Percentiles rank a stretch among this genome's conserved stretches.
Evolutionary conservation across 2,329 filamentous ascomycete species (phyloP).

Genomic region (Achaetomium macrosporum): DNA sequence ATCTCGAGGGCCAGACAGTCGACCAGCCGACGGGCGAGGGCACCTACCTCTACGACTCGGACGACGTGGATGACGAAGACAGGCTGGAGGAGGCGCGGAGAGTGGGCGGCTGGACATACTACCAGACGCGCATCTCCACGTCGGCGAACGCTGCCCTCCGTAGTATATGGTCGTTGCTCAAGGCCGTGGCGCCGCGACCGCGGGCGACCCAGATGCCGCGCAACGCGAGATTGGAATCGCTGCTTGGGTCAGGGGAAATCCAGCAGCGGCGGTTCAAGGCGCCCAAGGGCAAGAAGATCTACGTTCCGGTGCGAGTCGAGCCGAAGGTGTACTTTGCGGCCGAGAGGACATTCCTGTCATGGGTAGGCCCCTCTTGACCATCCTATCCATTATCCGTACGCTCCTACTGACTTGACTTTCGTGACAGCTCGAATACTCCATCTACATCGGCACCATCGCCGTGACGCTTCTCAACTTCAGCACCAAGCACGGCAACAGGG

Average conservation of each 20-base stretch:
- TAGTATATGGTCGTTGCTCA: constrained; percentile 39
- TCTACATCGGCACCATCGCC: constrained; percentile 85
- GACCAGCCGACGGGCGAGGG: constrained; percentile 55
- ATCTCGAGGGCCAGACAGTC: constrained; percentile 79
- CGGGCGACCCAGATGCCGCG: constrained; percentile 51
- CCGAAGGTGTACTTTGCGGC: constrained; percentile 97
- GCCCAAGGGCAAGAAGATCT: constrained; percentile 82
- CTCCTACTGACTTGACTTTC: not conserved
- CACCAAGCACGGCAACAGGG: constrained; percentile 41
- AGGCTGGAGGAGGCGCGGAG: constrained; percentile 71
- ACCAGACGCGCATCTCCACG: constrained; percentile 50
- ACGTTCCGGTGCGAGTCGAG: constrained; percentile 91
- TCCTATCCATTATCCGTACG: constrained; percentile 14
- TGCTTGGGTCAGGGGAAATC: constrained; percentile 52
- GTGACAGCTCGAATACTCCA: constrained; percentile 83
- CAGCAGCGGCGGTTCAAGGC: constrained; percentile 60
- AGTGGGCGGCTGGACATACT: constrained; percentile 72
- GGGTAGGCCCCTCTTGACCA: constrained; percentile 49
- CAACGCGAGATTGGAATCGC: constrained; percentile 46
- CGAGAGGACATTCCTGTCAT: constrained; percentile 91
- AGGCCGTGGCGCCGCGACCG: constrained; percentile 50
- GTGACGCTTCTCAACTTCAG: constrained; percentile 80
- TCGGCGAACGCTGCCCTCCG: constrained; percentile 40
- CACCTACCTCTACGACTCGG: constrained; percentile 89
- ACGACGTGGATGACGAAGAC: constrained; percentile 75